These are phyloP conservation scores for Pyrus communis DNA, from an alignment of 306 rosid species.

Conservation along the genomic window DNA sequence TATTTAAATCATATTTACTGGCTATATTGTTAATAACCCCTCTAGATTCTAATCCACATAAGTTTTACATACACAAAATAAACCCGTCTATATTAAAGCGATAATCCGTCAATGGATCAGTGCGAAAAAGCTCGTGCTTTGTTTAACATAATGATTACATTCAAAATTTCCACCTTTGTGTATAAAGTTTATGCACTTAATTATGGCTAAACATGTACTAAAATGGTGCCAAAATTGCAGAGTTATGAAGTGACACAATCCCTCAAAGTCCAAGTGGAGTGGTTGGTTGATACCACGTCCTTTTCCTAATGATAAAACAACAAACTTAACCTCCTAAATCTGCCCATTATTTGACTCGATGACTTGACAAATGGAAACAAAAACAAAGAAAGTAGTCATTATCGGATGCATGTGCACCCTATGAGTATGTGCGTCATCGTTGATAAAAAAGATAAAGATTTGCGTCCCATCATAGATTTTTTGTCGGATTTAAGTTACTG, in stretches of 20 bases:
- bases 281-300: neutral
- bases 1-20: no score
- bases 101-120: no score
- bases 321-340: neutral
- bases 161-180: neutral
- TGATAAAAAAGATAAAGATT: conserved; percentile 20
- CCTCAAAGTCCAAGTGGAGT: neutral
- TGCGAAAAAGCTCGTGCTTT: no score
- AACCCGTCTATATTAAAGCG: no score
- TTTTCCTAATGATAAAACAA: neutral
- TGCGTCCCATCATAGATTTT: conserved; percentile 34
- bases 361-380: neutral
- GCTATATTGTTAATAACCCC: no score
- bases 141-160: neutral
- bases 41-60: no score
- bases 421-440: conserved; percentile 33
- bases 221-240: neutral
- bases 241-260: neutral
- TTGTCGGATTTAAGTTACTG: conserved; percentile 1
- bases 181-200: neutral
- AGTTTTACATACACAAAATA: no score
- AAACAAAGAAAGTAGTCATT: conserved; percentile 28
- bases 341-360: neutral
- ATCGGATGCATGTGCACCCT: conserved; percentile 55
- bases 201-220: neutral